Base-by-base conservation (phyloP, 2,329 filamentous ascomycete species). In the Verticillium isaacii region DNA sequence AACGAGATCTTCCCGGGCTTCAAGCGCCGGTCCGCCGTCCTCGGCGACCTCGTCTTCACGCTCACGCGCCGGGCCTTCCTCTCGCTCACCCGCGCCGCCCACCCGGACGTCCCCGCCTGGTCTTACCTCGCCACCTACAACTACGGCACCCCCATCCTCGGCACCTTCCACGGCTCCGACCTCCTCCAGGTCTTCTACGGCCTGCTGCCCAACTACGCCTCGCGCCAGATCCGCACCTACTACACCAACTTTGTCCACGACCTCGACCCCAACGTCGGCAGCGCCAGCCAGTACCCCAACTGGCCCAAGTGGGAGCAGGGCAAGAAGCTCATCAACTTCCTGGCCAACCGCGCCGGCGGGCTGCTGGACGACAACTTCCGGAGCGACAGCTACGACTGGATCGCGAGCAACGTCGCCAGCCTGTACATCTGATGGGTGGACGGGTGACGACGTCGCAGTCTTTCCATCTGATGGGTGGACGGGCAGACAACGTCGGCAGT, bases 41-140 rank as follows among this genome's bases (percentile, higher is more conserved):
- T 93, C 0, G 91, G 91, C 15, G 91, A 95, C 70, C 68, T 92
- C 0, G 85, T 85, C 1, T 94, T 95, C 74, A 93, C 88, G 0
- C 79, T 95, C 0, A 85, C 86, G 0, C 85, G 91, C 1, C 86
- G 91, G 17, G 63, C 81, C 5, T 88, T 91, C 72, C 82, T 95
- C 25, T 70, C 80, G 14, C 62, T 69, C 0, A 73, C 85, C 1
- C 69, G 72, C 0, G 60, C 74, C 1, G 74, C 77, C 14, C 81
- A 86, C 64, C 86, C 87, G 0, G 67, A 74, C 36, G 85, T 92
- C 0, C 86, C 87, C 0, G 77, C 80, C 1, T 95, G 90, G 90
- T 91, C 88, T 0, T 95, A 93, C 74, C 82, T 95, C 1, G 77
- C 88, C 0, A 88, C 86, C 0, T 93, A 93, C 75, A 74, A 89